Evolutionary conservation across 1,139 yeast species (phyloP), one percentile per base, ranked within the genome.

Genomic region (Saccharomyces hybrid): DNA sequence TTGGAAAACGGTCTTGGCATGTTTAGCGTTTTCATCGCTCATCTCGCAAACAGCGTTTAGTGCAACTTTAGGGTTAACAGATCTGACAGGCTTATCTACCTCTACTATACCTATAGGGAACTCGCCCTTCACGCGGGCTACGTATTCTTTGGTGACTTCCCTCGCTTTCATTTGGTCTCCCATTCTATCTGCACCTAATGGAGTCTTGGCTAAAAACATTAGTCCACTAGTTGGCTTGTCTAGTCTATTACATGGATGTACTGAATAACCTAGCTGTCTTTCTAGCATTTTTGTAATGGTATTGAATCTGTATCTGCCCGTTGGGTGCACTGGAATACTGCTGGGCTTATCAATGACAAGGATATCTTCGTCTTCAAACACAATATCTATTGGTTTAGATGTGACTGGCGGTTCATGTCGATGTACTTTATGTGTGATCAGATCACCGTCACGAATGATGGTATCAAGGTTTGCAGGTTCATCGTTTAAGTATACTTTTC

Each of bases 281-380:
- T 86, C 83, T 59, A 91, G 72, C 16, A 89, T 82, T 69, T 85
- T 88, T n/a, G 95, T 88, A 20, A 90, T 81, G 0, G 96, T 83
- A 68, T 93, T 93, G 72, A 81, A 89, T 57, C 95, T 75, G 71
- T 84, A 93, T 56, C 97, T 75, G 0, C 99, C 99, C 0, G 98
- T 86, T 1, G 99, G 98, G 69, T 93, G 99, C 1, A 86, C 97
- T 0, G 99, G 98, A 3, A 93, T 81, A 0, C 98, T 97, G 3
- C 95, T 80, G 0, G 99, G 99, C 62, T 93, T 93, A 69, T 91
- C 96, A 30, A 93, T 86, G 1, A 88, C 97, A 6, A 93, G 77
- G 41, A 90, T 71, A 52, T 87, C 81, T 20, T 87, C 93, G 67
- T 89, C 86, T 66, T 89, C 90, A 66, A 78, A 81, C 0, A 93